A percentile compares a stretch with the other conserved stretches of the same genome.
Evolutionary conservation across 2,329 filamentous ascomycete species (phyloP).

Genomic region (Aspergillus neotritici): DNA sequence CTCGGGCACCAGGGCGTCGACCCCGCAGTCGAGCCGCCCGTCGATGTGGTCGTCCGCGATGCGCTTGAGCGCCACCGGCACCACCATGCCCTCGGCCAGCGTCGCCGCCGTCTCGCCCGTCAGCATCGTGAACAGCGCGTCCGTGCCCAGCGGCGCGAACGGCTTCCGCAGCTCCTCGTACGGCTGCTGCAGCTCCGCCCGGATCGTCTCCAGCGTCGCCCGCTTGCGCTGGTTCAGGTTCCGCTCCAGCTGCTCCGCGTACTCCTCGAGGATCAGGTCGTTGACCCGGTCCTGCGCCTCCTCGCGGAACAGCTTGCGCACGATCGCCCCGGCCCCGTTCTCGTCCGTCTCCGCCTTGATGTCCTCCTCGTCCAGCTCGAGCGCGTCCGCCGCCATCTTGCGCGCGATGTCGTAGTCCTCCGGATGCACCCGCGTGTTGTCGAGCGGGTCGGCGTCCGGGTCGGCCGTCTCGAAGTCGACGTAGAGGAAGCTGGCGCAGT

Average conservation of each 20-base stretch:
- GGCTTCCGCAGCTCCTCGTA: conserved; percentile 89
- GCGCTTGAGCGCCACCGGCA: conserved; percentile 80
- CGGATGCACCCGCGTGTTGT: conserved; percentile 94
- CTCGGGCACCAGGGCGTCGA: conserved; percentile 80
- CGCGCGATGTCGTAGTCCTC: conserved; percentile 97
- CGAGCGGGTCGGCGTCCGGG: conserved; percentile 79
- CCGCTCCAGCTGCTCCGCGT: conserved; percentile 87
- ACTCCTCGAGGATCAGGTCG: conserved; percentile 91
- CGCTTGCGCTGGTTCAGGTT: conserved; percentile 94
- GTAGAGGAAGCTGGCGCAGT: conserved; percentile 91
- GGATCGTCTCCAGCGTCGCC: conserved; percentile 91
- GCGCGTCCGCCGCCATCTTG: conserved; percentile 95
- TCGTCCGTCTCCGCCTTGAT: conserved; percentile 92
- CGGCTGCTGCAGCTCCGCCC: conserved; percentile 82
- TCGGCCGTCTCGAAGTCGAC: conserved; percentile 83
- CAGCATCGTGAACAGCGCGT: conserved; percentile 92
- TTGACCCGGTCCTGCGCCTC: conserved; percentile 93
- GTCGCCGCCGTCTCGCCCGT: conserved; percentile 87
- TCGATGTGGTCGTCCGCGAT: conserved; percentile 91
- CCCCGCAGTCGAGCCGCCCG: conserved; percentile 86
- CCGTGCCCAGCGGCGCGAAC: conserved; percentile 63
- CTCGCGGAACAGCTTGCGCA: conserved; percentile 90
- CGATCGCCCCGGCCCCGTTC: conserved; percentile 81
- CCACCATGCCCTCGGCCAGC: conserved; percentile 81
- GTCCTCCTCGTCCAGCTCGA: conserved; percentile 96